phyloP scores from a whole-genome alignment of 2,329 filamentous ascomycete genomes.

The Pleomassaria siparia region DNA sequence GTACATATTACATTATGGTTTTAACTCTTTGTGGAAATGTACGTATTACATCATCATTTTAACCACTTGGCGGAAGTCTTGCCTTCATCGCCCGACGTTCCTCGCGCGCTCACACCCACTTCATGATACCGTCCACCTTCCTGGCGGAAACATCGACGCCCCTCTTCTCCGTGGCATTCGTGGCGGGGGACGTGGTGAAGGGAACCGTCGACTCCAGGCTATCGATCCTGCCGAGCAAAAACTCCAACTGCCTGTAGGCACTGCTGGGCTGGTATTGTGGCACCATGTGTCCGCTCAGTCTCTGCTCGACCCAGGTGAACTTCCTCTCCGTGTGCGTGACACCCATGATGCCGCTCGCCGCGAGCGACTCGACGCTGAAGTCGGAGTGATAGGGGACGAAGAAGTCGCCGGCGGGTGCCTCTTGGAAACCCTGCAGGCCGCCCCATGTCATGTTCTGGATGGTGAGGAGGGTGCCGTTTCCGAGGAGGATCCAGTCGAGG shows the following conservation, averaged over 20 bases:
- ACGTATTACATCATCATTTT: too few species aligned
- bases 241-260: constrained; percentile 72
- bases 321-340: constrained; percentile 72
- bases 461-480: constrained; percentile 69
- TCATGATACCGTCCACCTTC: not conserved
- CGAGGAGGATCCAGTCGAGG: constrained; percentile 67
- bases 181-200: constrained; percentile 28
- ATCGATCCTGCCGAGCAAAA: constrained; percentile 69
- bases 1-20: too few species aligned
- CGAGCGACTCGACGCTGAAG: constrained; percentile 50
- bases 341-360: constrained; percentile 69
- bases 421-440: constrained; percentile 69
- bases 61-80: too few species aligned
- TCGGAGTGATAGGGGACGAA: constrained; percentile 67
- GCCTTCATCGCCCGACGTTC: not conserved
- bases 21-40: too few species aligned
- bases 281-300: constrained; percentile 67
- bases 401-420: constrained; percentile 61
- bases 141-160: not conserved
- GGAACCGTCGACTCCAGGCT: constrained; percentile 48
- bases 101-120: not conserved
- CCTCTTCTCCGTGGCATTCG: constrained; percentile 11
- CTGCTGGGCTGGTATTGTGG: constrained; percentile 69
- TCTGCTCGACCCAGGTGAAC: constrained; percentile 68
- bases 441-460: constrained; percentile 85